phyloP scores from a whole-genome alignment of 331 rosid species.

The Quercus tomentella region DNA sequence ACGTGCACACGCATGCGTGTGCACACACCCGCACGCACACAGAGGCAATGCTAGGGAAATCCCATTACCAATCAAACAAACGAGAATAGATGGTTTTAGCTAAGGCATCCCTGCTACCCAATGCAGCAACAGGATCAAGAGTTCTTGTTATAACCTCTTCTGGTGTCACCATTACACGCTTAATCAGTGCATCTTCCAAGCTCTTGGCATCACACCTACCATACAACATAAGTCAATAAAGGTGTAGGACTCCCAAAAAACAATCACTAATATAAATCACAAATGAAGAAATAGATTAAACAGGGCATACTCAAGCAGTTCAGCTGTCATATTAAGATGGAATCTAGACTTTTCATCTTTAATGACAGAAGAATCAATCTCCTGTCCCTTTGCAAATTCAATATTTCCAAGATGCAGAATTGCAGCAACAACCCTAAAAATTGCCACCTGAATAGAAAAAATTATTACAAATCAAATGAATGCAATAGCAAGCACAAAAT shows the following conservation, averaged over 20 bases:
- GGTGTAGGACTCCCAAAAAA: neutral
- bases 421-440: constrained; percentile 92
- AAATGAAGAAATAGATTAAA: constrained; percentile 19
- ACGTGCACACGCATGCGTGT: no score
- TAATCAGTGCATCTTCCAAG: constrained; percentile 92
- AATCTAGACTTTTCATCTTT: constrained; percentile 88
- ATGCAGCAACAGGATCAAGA: constrained; percentile 91
- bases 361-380: constrained; percentile 84
- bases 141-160: constrained; percentile 97
- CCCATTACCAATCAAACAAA: constrained; percentile 88
- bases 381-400: constrained; percentile 93
- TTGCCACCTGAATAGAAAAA: constrained; percentile 68
- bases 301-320: constrained; percentile 67
- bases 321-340: constrained; percentile 84
- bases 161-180: constrained; percentile 98
- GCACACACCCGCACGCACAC: neutral
- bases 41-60: constrained; percentile 18
- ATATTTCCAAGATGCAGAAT: constrained; percentile 91
- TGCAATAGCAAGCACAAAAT: constrained; percentile 12
- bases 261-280: neutral
- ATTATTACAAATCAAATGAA: constrained; percentile 21
- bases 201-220: constrained; percentile 79
- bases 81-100: constrained; percentile 93
- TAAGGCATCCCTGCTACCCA: constrained; percentile 89
- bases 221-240: constrained; percentile 2